A percentile compares a stretch with the other conserved stretches of the same genome.
Conservation (phyloP, 1,284 basidiomycete genomes). For the Cutaneotrichosporon curvatum region DNA sequence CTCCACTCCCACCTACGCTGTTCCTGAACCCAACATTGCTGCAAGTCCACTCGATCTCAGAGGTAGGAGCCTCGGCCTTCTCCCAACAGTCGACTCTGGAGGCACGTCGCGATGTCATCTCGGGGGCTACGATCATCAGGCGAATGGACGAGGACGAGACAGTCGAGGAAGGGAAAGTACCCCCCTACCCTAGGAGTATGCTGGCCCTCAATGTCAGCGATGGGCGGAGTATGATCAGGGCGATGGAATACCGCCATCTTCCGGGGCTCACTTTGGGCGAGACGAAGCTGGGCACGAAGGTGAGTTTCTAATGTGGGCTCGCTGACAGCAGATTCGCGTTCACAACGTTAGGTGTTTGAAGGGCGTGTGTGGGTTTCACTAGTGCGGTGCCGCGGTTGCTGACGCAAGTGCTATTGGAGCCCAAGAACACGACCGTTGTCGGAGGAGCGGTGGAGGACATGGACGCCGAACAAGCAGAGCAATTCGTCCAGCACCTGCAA, state of each 20-base stretch:
- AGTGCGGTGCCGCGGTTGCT: too few relatives aligned
- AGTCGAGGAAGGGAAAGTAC: conserved; percentile 20
- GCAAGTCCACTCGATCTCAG: conserved; percentile 34
- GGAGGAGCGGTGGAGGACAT: conserved; percentile 35
- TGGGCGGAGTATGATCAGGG: conserved; percentile 33
- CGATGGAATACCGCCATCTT: conserved; percentile 40
- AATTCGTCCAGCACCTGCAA: conserved; percentile 28
- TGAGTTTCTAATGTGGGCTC: conserved; percentile 9
- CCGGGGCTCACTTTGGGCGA: conserved; percentile 32
- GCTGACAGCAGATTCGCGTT: conserved; percentile 28
- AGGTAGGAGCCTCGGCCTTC: conserved; percentile 41
- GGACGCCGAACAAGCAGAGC: conserved; percentile 28
- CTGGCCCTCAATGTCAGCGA: conserved; percentile 37
- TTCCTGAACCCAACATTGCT: conserved; percentile 32
- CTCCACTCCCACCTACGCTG: conserved; percentile 19
- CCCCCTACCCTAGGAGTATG: conserved; percentile 43
- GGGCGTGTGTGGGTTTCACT: conserved; percentile 28
- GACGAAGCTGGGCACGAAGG: conserved; percentile 42
- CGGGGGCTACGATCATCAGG: conserved; percentile 36
- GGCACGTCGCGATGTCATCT: conserved; percentile 39
- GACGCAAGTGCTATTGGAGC: conserved; percentile 33
- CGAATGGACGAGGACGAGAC: conserved; percentile 29
- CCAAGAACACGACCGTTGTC: conserved; percentile 31
- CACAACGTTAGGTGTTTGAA: conserved; percentile 31
- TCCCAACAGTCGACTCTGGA: conserved; percentile 37